Evolutionary conservation across 768 basidiomycete species (phyloP), one percentile per base, ranked within the genome.

Genomic region (Hysterangium stoloniferum): DNA sequence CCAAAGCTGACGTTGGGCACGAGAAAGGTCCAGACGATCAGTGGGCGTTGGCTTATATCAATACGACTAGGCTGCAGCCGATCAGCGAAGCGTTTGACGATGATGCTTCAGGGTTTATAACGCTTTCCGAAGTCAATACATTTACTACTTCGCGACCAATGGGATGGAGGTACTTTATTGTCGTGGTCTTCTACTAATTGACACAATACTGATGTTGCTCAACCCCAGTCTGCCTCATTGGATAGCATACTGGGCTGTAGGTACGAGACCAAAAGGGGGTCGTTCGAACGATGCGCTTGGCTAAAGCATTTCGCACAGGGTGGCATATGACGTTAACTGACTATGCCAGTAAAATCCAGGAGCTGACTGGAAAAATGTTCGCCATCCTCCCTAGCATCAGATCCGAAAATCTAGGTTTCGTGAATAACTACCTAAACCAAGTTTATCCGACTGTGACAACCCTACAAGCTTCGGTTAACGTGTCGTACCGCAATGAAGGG

Each of bases 21-120:
- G n/a, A n/a, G n/a, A n/a, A n/a, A n/a, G 22, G 31, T 24, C 47
- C 29, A 5, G 20, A 22, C 41, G 44, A 45, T 27, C 22, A 33
- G 20, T 68, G 65, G 64, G 62, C 63, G 6, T 44, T 66, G 12
- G 54, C 56, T 25, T 62, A 52, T 34, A 50, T 66, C 48, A 43
- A 45, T 57, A 3, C 54, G 46, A 3, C 53, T 6, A 12, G 57
- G 19, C 29, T 64, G 6, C 59, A 60, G 43, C 52, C 57, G 1
- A 62, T 65, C 17, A 34, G 57, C 37, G 68, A 67, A 41, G 64
- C 64, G 7, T 57, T 68, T 37, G 67, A 69, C 46, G 62, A 64
- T 22, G 65, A 69, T 45, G 59, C 62, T 2, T 66, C 64, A 0
- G 66, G 67, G 3, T 67, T 61, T 41, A 60, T 64, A 40, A 62